Evolutionary conservation across 371 early-diverging fungal species (phyloP).

Genomic region (Mucor mucedo): DNA sequence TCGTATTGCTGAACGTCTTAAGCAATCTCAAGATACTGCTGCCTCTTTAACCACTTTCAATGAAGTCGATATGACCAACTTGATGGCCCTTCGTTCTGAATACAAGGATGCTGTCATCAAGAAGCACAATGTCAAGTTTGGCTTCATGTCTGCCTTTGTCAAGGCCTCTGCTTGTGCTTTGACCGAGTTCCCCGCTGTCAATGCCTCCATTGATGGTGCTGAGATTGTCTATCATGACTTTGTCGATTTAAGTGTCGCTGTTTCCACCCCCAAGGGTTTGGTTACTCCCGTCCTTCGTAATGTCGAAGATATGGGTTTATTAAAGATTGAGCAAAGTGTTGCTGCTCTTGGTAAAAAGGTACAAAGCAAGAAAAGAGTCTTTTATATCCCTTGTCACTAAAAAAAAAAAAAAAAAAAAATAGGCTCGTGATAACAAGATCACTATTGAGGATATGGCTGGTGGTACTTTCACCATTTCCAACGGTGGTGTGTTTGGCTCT

Average conservation of each 20-base stretch:
- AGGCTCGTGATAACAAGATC: slow-evolving; percentile 94
- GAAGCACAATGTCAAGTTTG: slow-evolving; percentile 95
- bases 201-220: slow-evolving; percentile 89
- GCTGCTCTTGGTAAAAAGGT: slow-evolving; percentile 87
- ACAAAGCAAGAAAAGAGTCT: not conserved
- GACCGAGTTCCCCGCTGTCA: slow-evolving; percentile 90
- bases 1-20: slow-evolving; percentile 92
- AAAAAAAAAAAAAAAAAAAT: not conserved
- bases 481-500: slow-evolving; percentile 98
- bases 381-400: not conserved
- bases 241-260: slow-evolving; percentile 95
- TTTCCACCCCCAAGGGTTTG: slow-evolving; percentile 97
- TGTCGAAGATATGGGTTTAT: slow-evolving; percentile 81
- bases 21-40: slow-evolving; percentile 95
- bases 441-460: slow-evolving; percentile 97
- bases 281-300: slow-evolving; percentile 97
- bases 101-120: slow-evolving; percentile 95
- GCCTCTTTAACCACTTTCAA: slow-evolving; percentile 98
- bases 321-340: slow-evolving; percentile 92
- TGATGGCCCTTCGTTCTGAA: slow-evolving; percentile 86
- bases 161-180: slow-evolving; percentile 89
- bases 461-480: slow-evolving; percentile 98
- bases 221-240: slow-evolving; percentile 92
- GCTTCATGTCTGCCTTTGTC: slow-evolving; percentile 97
- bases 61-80: slow-evolving; percentile 95